Evolutionary conservation across 371 early-diverging fungal genomes (phyloP).

Genomic region (Mucor saturninus): DNA sequence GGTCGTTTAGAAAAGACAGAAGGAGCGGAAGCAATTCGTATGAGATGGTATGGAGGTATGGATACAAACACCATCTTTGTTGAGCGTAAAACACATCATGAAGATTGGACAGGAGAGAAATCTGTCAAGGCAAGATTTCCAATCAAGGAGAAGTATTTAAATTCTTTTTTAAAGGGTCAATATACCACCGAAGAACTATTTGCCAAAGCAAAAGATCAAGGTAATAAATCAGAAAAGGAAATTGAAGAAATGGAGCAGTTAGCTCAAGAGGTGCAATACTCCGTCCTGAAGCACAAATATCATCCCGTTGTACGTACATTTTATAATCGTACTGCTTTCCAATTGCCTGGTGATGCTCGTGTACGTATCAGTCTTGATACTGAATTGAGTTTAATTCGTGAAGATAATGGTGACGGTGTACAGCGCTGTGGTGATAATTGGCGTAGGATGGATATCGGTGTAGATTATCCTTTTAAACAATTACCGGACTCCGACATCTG

Average conservation of each 20-base stretch:
- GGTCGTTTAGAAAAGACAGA: conserved; percentile 94
- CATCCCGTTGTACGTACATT: conserved; percentile 94
- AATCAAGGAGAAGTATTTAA: conserved; percentile 94
- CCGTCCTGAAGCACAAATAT: conserved; percentile 75
- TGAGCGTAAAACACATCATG: conserved; percentile 98
- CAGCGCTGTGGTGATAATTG: conserved; percentile 88
- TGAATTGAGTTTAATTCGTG: conserved; percentile 96
- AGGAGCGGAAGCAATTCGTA: conserved; percentile 92
- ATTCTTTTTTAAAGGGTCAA: conserved; percentile 82
- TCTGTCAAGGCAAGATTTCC: conserved; percentile 96
- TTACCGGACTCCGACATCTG: conserved; percentile 85
- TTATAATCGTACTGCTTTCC: conserved; percentile 99
- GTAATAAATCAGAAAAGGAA: conserved; percentile 80
- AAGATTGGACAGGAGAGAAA: conserved; percentile 97
- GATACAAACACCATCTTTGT: conserved; percentile 89
- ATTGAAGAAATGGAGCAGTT: conserved; percentile 80
- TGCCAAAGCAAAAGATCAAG: conserved; percentile 81
- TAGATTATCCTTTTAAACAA: conserved; percentile 93
- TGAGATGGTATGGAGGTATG: conserved; percentile 97
- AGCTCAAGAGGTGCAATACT: conserved; percentile 84
- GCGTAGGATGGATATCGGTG: conserved; percentile 93
- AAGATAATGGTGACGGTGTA: conserved; percentile 77
- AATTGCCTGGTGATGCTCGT: conserved; percentile 97
- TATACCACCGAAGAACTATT: conserved; percentile 83
- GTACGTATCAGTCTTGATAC: conserved; percentile 99